These are phyloP conservation scores for Inga oerstediana DNA, from an alignment of 306 rosid species.

Conservation along the genomic window DNA sequence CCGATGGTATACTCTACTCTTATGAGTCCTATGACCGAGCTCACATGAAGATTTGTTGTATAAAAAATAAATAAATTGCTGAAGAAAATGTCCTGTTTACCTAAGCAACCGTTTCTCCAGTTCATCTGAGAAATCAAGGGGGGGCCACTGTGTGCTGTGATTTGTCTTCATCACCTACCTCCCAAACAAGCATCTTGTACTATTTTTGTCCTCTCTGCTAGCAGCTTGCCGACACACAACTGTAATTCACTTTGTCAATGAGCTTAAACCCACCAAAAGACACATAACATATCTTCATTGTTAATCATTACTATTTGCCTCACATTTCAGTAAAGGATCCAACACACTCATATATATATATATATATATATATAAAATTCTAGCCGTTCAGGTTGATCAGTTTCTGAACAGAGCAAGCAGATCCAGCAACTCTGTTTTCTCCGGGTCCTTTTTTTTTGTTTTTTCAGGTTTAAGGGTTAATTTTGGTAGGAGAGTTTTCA, in stretches of 20 bases:
- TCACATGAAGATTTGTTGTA: too few species aligned
- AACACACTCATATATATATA: background rate
- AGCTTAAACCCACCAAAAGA: background rate
- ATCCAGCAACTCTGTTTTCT: too few species aligned
- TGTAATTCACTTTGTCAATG: background rate
- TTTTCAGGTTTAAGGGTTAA: too few species aligned
- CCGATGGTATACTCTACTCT: accelerated
- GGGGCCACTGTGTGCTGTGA: background rate
- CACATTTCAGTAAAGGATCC: conserved; percentile 3
- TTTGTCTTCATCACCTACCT: background rate
- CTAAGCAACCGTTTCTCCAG: background rate
- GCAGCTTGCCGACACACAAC: background rate
- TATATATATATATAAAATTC: too few species aligned
- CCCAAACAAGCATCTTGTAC: background rate
- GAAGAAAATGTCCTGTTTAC: background rate
- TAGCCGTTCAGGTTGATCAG: too few species aligned
- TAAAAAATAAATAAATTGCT: background rate
- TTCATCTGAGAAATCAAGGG: background rate
- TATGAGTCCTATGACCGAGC: too few species aligned
- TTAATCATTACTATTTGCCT: background rate
- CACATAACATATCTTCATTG: background rate
- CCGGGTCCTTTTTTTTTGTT: too few species aligned
- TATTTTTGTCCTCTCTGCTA: conserved; percentile 14
- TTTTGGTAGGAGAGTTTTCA: too few species aligned
- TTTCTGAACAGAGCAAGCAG: too few species aligned